Conservation (phyloP, 768 basidiomycete species). For the Boletus rubropictus region DNA sequence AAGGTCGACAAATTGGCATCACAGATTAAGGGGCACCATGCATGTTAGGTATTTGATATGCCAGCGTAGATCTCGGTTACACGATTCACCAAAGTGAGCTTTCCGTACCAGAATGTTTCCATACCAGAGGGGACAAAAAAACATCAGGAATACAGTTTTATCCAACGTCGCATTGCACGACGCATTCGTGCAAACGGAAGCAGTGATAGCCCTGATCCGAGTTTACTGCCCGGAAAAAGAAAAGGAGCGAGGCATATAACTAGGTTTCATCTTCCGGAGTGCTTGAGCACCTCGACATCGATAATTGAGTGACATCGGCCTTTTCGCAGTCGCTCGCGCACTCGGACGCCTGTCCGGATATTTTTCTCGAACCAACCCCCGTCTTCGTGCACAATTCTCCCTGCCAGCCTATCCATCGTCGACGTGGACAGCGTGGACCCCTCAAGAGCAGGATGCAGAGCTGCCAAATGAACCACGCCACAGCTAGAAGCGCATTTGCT, state of each 20-base stretch:
- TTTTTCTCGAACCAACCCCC: neutral
- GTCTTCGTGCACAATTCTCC: neutral
- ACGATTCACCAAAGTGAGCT: neutral
- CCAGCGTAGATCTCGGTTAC: neutral
- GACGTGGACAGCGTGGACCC: slow-evolving; percentile 47
- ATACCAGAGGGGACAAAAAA: neutral
- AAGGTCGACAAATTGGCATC: neutral
- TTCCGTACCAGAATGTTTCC: neutral
- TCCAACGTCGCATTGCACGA: neutral
- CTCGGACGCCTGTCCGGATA: neutral
- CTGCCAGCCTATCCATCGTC: slow-evolving; percentile 49
- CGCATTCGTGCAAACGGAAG: neutral
- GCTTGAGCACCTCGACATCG: neutral
- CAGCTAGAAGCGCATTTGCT: slow-evolving; percentile 47
- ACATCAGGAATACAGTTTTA: neutral
- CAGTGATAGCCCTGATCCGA: neutral
- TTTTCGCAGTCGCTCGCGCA: slow-evolving; percentile 4
- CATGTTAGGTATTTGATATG: neutral
- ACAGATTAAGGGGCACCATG: neutral
- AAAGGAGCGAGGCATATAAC: neutral
- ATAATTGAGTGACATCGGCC: neutral
- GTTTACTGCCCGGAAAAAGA: neutral
- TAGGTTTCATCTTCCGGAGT: neutral
- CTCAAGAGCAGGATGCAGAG: slow-evolving; percentile 52
- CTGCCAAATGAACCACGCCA: slow-evolving; percentile 54